Conservation (phyloP, 345 rosid species). For the Aquilaria yunnanensis region DNA sequence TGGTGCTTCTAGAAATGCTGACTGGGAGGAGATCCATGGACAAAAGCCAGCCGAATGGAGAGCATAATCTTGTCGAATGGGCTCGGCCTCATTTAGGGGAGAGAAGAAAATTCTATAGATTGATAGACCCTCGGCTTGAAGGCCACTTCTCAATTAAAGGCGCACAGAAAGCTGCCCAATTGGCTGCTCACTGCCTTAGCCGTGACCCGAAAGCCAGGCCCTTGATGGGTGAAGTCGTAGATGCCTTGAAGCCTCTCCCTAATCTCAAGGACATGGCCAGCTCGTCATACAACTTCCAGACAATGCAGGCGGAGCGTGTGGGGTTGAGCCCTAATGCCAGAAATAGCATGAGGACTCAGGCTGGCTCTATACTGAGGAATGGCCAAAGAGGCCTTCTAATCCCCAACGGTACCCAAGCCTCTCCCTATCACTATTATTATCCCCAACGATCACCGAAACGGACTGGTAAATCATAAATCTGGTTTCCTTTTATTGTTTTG, state of each 20-base stretch:
- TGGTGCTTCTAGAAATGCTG: slow-evolving; percentile 78
- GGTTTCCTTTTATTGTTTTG: slow-evolving; percentile 8
- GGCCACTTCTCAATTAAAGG: slow-evolving; percentile 91
- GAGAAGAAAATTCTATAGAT: slow-evolving; percentile 60
- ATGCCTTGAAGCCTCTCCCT: slow-evolving; percentile 63
- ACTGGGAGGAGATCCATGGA: slow-evolving; percentile 84
- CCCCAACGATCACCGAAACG: slow-evolving; percentile 72
- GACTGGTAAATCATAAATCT: slow-evolving; percentile 36
- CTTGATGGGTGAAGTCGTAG: slow-evolving; percentile 83
- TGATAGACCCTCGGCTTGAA: slow-evolving; percentile 88
- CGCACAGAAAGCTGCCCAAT: slow-evolving; percentile 76
- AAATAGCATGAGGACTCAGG: slow-evolving; percentile 39
- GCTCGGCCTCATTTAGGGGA: slow-evolving; percentile 84
- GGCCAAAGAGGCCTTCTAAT: slow-evolving; percentile 74
- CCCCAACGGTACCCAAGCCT: slow-evolving; percentile 62
- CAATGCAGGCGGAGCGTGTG: slow-evolving; percentile 44
- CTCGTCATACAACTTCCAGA: slow-evolving; percentile 68
- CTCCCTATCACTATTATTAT: slow-evolving; percentile 58
- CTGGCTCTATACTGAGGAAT: slow-evolving; percentile 28
- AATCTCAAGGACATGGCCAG: slow-evolving; percentile 91
- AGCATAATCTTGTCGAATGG: slow-evolving; percentile 94
- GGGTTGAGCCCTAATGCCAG: slow-evolving; percentile 33
- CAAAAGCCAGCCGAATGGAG: slow-evolving; percentile 87
- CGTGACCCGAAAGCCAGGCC: slow-evolving; percentile 94
- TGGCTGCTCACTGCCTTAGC: slow-evolving; percentile 83